Percentiles rank a stretch among this genome's conserved stretches.
These are phyloP conservation scores for Fraxinus baroniana DNA, from an alignment of 305 asterid genomes.

Conservation along the genomic window DNA sequence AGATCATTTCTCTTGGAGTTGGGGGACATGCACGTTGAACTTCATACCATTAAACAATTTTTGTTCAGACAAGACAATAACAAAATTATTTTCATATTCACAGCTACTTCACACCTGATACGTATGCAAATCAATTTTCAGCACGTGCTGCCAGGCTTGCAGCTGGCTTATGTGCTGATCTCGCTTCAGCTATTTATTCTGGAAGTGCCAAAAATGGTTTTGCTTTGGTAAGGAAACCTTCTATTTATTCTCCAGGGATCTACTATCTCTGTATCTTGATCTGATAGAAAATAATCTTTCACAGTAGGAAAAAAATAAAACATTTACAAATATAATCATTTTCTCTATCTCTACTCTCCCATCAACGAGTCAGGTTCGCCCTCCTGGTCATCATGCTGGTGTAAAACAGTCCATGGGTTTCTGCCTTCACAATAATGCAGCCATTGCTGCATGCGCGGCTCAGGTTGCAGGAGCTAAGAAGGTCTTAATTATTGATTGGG, in stretches of 20 bases:
- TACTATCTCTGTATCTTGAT: constrained; percentile 17
- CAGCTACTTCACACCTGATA: constrained; percentile 99
- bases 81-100: constrained; percentile 24
- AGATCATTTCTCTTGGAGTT: not conserved
- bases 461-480: constrained; percentile 90
- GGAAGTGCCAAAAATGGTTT: constrained; percentile 89
- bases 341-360: constrained; percentile 24
- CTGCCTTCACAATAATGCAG: constrained; percentile 98
- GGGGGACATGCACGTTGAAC: not conserved
- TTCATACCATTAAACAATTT: not conserved
- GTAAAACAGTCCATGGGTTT: constrained; percentile 96
- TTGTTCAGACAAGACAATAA: constrained; percentile 11
- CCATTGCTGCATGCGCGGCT: constrained; percentile 93
- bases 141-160: constrained; percentile 96
- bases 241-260: constrained; percentile 6
- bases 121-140: constrained; percentile 87
- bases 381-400: constrained; percentile 99
- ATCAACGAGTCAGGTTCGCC: constrained; percentile 71
- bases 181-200: constrained; percentile 75
- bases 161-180: constrained; percentile 96
- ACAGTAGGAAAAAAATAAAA: constrained; percentile 3
- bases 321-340: constrained; percentile 18
- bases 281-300: constrained; percentile 17
- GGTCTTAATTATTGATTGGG: constrained; percentile 94
- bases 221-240: constrained; percentile 71